Conservation (phyloP, 768 basidiomycete genomes). For the Hericium erinaceus region DNA sequence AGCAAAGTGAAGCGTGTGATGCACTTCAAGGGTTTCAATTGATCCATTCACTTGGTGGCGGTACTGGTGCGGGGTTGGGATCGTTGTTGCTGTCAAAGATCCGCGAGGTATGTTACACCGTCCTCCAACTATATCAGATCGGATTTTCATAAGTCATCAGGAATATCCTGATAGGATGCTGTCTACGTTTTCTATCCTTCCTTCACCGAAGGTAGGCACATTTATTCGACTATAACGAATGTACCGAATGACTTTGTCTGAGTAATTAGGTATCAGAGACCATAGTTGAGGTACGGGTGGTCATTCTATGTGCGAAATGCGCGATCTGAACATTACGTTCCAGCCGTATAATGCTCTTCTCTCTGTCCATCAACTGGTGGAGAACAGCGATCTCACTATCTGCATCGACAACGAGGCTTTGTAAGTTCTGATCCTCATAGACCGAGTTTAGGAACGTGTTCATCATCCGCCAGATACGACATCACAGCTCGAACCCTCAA, state of each 20-base stretch:
- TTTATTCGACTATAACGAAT: not conserved
- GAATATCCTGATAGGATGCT: slow-evolving; percentile 46
- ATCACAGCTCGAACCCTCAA: slow-evolving; percentile 60
- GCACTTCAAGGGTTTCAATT: slow-evolving; percentile 88
- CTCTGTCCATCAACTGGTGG: slow-evolving; percentile 82
- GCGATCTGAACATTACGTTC: slow-evolving; percentile 4
- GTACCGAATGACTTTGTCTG: not conserved
- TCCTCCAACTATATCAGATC: slow-evolving; percentile 3
- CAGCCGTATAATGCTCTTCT: slow-evolving; percentile 80
- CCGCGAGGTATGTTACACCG: slow-evolving; percentile 47
- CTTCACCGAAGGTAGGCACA: slow-evolving; percentile 42
- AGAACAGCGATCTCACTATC: slow-evolving; percentile 76
- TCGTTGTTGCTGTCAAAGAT: slow-evolving; percentile 73
- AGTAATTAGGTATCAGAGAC: slow-evolving; percentile 31
- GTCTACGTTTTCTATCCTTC: slow-evolving; percentile 44
- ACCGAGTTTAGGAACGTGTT: not conserved
- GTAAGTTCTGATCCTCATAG: slow-evolving; percentile 30
- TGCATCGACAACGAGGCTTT: slow-evolving; percentile 85
- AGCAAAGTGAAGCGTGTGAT: slow-evolving; percentile 75
- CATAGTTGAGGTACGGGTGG: slow-evolving; percentile 38
- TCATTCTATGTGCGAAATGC: not conserved
- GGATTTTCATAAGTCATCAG: slow-evolving; percentile 23
- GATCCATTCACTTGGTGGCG: slow-evolving; percentile 85
- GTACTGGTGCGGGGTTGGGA: slow-evolving; percentile 83
- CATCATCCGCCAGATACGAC: slow-evolving; percentile 44